These are phyloP conservation scores for Salisapilia sapeloensis DNA, from an alignment of 352 stramenopile genomes.

Conservation along the genomic window DNA sequence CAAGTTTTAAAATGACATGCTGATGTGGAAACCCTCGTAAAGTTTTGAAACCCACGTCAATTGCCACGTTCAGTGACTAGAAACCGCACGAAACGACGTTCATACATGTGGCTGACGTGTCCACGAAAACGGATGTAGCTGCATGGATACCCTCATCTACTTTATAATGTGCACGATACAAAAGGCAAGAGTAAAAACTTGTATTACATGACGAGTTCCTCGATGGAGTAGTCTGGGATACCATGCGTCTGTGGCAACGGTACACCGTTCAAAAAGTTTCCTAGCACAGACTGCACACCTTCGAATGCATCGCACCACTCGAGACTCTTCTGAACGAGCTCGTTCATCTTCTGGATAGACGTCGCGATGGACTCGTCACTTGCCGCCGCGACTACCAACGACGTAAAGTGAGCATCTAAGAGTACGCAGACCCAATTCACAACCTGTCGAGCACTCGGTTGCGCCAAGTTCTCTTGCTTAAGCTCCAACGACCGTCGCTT, in stretches of 20 bases:
- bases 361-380: slow-evolving; percentile 17
- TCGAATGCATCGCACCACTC: slow-evolving; percentile 37
- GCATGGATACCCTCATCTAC: no score
- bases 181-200: no score
- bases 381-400: slow-evolving; percentile 39
- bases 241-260: slow-evolving; percentile 37
- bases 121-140: no score
- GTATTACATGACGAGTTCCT: slow-evolving; percentile 46
- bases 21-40: no score
- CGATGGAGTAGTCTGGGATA: slow-evolving; percentile 64
- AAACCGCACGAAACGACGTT: no score
- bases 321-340: slow-evolving; percentile 37
- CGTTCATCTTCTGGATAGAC: slow-evolving; percentile 26
- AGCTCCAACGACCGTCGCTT: slow-evolving; percentile 7
- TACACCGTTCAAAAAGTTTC: slow-evolving; percentile 62
- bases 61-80: no score
- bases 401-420: slow-evolving; percentile 50
- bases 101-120: no score
- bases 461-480: slow-evolving; percentile 2
- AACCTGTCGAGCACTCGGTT: slow-evolving; percentile 24
- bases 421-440: slow-evolving; percentile 57
- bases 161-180: no score
- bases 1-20: no score
- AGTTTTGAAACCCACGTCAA: no score
- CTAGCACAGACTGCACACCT: slow-evolving; percentile 48